phyloP scores from a whole-genome alignment of 768 basidiomycete species.

The Hypholoma sublateritium region DNA sequence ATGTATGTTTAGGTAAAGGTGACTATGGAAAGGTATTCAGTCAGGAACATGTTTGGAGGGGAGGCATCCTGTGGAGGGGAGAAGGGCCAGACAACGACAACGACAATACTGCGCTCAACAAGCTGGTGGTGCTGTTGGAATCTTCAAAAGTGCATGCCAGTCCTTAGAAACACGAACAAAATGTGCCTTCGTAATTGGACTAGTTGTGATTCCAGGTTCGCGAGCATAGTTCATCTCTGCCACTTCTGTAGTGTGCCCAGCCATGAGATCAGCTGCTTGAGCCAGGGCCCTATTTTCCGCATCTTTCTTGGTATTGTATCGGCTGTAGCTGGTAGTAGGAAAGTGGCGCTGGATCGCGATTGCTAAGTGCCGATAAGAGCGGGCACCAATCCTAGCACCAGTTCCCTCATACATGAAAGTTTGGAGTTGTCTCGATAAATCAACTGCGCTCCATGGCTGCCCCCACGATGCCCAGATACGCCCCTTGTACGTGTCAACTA shows the following conservation, averaged over 20 bases:
- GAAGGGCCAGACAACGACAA: too few species aligned
- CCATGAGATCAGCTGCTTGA: background rate
- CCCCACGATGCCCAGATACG: background rate
- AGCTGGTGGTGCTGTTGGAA: background rate
- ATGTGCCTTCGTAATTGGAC: background rate
- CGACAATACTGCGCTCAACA: too few species aligned
- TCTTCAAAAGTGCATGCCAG: constrained; percentile 6
- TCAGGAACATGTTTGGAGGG: too few species aligned
- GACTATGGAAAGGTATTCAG: too few species aligned
- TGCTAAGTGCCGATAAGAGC: background rate
- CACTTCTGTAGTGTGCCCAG: background rate
- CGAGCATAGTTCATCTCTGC: background rate
- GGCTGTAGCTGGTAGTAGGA: background rate
- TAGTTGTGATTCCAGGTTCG: background rate
- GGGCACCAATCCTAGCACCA: background rate
- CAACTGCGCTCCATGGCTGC: background rate
- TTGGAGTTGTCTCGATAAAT: background rate
- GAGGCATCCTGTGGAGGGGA: too few species aligned
- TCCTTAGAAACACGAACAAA: constrained; percentile 4
- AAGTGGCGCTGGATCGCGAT: background rate
- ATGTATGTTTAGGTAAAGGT: too few species aligned
- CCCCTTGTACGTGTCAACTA: background rate
- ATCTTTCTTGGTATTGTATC: background rate
- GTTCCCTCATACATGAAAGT: background rate
- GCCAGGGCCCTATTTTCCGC: background rate